phyloP scores from a whole-genome alignment of 441 rosid species.

The Arabidopsis hybrid region DNA sequence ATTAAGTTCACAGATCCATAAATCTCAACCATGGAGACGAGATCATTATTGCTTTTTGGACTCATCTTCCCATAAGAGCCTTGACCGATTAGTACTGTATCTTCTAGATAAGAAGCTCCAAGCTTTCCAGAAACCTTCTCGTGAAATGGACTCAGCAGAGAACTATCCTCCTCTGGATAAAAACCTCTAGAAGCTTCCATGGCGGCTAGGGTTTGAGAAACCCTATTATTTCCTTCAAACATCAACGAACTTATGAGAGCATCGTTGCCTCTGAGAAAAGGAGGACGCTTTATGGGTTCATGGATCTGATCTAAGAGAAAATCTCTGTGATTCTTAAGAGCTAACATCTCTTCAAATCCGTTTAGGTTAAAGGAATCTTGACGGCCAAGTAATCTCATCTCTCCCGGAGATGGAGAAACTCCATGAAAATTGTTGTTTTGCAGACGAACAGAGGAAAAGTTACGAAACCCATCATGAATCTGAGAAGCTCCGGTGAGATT shows the following conservation, averaged over 20 bases:
- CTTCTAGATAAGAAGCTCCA: not conserved
- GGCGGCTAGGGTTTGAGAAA: constrained; percentile 42
- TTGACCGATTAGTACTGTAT: constrained; percentile 26
- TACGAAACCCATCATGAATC: not conserved
- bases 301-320: not conserved
- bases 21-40: constrained; percentile 54
- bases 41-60: constrained; percentile 26
- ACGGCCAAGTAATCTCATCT: constrained; percentile 42
- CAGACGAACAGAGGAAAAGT: constrained; percentile 34
- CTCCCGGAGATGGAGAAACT: constrained; percentile 25
- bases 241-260: constrained; percentile 32
- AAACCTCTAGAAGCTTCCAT: constrained; percentile 25
- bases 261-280: constrained; percentile 28
- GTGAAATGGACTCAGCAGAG: constrained; percentile 30
- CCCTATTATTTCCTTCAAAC: constrained; percentile 38
- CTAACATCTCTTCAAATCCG: constrained; percentile 38
- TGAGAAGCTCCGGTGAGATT: not conserved
- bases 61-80: not conserved
- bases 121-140: not conserved
- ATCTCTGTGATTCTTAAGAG: constrained; percentile 17
- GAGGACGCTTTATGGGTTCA: constrained; percentile 34
- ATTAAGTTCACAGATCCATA: constrained; percentile 59
- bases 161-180: not conserved
- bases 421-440: constrained; percentile 22
- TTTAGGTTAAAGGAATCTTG: constrained; percentile 45